phyloP scores from a whole-genome alignment of 1,139 yeast genomes.

The Pichia sp. region DNA sequence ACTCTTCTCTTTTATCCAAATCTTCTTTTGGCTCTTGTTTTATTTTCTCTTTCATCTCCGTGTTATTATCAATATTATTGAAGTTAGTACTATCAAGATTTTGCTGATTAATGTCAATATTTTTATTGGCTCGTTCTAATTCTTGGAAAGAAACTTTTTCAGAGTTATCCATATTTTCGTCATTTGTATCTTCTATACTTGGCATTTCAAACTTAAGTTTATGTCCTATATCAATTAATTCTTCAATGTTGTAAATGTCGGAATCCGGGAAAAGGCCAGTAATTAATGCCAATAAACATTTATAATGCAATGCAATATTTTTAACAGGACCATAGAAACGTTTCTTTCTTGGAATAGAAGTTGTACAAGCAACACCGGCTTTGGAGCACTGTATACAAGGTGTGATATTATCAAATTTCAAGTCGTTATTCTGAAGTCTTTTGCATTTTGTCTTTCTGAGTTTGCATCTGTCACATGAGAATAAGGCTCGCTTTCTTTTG shows the following conservation, averaged over 20 bases:
- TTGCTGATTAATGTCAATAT: background rate
- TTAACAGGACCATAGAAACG: constrained; percentile 34
- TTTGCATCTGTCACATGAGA: constrained; percentile 43
- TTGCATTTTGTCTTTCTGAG: constrained; percentile 38
- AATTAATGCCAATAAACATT: constrained; percentile 33
- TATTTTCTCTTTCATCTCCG: background rate
- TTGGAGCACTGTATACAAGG: constrained; percentile 36
- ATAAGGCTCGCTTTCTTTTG: constrained; percentile 34
- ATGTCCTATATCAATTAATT: constrained; percentile 33
- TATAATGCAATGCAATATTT: constrained; percentile 35
- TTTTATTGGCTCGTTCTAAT: background rate
- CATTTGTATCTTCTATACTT: constrained; percentile 15
- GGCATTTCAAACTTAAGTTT: constrained; percentile 36
- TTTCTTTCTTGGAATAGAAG: constrained; percentile 36
- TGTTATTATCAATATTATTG: too few species aligned
- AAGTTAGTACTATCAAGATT: background rate
- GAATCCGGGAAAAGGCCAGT: constrained; percentile 37
- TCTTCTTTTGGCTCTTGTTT: background rate
- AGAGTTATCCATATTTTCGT: constrained; percentile 15
- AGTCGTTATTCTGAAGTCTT: constrained; percentile 28
- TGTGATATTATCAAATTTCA: constrained; percentile 32
- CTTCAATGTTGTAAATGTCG: constrained; percentile 36
- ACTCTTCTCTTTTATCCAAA: background rate
- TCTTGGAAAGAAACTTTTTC: constrained; percentile 4
- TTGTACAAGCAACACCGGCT: constrained; percentile 34